Percentiles rank a stretch among this genome's conserved stretches.
phyloP scores from a whole-genome alignment of 352 stramenopile species.

The Phytopythium boreale region DNA sequence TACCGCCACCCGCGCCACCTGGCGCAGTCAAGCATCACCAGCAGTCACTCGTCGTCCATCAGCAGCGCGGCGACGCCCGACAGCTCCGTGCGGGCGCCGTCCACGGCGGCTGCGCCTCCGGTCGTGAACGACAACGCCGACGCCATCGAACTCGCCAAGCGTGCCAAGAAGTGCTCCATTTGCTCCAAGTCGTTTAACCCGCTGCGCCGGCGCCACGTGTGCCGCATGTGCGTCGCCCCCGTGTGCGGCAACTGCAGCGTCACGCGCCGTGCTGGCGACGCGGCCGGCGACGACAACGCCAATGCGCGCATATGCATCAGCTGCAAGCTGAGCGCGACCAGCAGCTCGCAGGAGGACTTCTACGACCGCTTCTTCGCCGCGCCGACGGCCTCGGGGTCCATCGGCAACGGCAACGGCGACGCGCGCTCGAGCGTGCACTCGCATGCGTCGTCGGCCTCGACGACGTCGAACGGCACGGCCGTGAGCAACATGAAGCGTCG shows the following conservation, averaged over 20 bases:
- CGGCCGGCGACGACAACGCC: constrained; percentile 14
- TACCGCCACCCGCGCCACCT: constrained; percentile 6
- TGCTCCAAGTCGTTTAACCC: constrained; percentile 85
- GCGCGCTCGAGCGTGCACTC: constrained; percentile 2
- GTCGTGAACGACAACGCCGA: background rate
- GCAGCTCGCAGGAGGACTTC: constrained; percentile 42
- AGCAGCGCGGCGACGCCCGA: constrained; percentile 8
- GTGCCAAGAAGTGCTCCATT: constrained; percentile 68
- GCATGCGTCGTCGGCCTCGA: constrained; percentile 2
- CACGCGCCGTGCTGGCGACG: constrained; percentile 21
- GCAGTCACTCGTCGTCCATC: constrained; percentile 21
- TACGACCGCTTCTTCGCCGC: constrained; percentile 54
- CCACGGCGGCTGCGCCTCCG: constrained; percentile 2
- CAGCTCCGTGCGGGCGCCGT: background rate
- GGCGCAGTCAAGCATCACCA: constrained; percentile 11
- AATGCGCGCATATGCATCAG: constrained; percentile 66
- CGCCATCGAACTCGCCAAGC: constrained; percentile 29
- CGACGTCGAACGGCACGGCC: background rate
- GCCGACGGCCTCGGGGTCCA: constrained; percentile 1
- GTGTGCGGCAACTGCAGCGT: constrained; percentile 78
- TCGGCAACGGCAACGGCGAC: background rate
- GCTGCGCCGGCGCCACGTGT: constrained; percentile 69
- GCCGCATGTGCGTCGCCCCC: constrained; percentile 53
- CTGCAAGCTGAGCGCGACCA: constrained; percentile 72
- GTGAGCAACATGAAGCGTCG: background rate